phyloP scores from a whole-genome alignment of 2,329 filamentous ascomycete genomes.

The Aureobasidium lini region DNA sequence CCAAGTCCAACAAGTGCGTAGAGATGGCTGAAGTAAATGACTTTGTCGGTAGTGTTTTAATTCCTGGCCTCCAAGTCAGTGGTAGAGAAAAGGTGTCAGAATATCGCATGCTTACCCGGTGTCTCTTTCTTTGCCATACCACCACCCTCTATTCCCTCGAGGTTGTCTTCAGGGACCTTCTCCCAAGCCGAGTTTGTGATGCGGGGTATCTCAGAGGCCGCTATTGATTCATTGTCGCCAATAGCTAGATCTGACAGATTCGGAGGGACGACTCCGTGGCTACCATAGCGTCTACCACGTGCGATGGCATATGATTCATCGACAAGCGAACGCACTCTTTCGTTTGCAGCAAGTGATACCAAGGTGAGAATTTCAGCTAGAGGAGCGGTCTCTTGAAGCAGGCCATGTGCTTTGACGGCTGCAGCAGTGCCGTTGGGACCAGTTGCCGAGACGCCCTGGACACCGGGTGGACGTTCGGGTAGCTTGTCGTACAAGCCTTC shows the following conservation, averaged over 20 bases:
- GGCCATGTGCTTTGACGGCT: constrained; percentile 45
- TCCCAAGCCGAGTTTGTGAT: constrained; percentile 33
- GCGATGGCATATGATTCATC: constrained; percentile 69
- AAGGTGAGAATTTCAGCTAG: constrained; percentile 77
- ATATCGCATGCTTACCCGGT: not conserved
- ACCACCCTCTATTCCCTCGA: not conserved
- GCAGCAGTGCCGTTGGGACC: constrained; percentile 23
- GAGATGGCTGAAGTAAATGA: constrained; percentile 38
- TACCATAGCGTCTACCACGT: constrained; percentile 61
- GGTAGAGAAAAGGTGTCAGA: not conserved
- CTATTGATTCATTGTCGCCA: constrained; percentile 35
- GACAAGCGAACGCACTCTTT: constrained; percentile 66
- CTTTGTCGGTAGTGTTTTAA: constrained; percentile 43
- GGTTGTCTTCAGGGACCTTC: constrained; percentile 25
- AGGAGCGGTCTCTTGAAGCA: constrained; percentile 63
- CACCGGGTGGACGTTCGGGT: constrained; percentile 14
- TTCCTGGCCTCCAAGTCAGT: constrained; percentile 25
- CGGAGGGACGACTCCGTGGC: constrained; percentile 65
- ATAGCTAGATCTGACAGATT: constrained; percentile 68
- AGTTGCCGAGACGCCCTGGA: constrained; percentile 20
- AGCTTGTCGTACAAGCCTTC: constrained; percentile 45
- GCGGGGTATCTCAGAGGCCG: constrained; percentile 31
- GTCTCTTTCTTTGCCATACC: not conserved
- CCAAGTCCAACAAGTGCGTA: constrained; percentile 52
- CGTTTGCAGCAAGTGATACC: constrained; percentile 73